A percentile compares a stretch with the other conserved stretches of the same genome.
phyloP scores from a whole-genome alignment of 176 grass and related monocot species.

The Zoysia japonica region DNA sequence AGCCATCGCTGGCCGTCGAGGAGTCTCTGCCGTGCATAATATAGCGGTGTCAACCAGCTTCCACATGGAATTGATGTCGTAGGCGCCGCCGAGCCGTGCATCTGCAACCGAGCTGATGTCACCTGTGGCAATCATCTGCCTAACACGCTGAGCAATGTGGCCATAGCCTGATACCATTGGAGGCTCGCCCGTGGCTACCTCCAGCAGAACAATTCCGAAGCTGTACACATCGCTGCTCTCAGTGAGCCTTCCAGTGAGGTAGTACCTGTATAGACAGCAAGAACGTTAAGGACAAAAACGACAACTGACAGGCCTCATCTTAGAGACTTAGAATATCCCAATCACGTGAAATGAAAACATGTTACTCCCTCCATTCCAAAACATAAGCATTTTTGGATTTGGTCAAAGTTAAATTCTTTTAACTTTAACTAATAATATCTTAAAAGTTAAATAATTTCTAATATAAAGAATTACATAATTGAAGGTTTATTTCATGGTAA shows the following conservation, averaged over 20 bases:
- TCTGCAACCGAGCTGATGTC: neutral
- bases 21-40: neutral
- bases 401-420: too few species aligned
- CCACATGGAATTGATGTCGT: slow-evolving; percentile 30
- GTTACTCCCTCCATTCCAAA: too few species aligned
- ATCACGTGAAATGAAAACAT: neutral
- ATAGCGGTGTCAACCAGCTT: slow-evolving; percentile 13
- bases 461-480: too few species aligned
- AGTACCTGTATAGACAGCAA: slow-evolving; percentile 22
- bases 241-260: slow-evolving; percentile 1
- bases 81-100: neutral
- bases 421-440: too few species aligned
- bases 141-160: slow-evolving; percentile 14
- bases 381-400: too few species aligned
- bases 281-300: neutral
- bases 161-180: neutral
- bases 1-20: slow-evolving; percentile 22
- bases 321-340: neutral
- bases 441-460: too few species aligned
- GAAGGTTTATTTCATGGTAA: too few species aligned
- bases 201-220: slow-evolving; percentile 45
- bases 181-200: slow-evolving; percentile 21
- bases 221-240: slow-evolving; percentile 46
- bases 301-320: neutral
- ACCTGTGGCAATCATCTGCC: neutral